These are phyloP conservation scores for Suillus cothurnatus DNA, from an alignment of 768 basidiomycete genomes.

Conservation along the genomic window DNA sequence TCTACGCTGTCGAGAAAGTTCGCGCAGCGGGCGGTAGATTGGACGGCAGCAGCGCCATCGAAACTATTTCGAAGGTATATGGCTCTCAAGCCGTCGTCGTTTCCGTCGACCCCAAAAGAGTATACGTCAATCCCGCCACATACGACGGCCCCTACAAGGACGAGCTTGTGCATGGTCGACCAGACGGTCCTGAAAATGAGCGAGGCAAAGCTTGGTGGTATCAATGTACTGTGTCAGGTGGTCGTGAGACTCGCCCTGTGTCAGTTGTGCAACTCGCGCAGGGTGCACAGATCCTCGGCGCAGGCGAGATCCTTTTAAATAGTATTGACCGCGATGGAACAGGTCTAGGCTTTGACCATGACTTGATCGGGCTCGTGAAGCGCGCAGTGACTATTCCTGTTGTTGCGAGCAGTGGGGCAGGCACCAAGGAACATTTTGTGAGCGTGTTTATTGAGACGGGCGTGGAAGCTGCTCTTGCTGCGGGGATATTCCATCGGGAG, in stretches of 20 bases:
- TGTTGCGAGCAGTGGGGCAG: constrained; percentile 94
- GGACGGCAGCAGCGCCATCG: constrained; percentile 85
- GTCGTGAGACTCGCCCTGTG: constrained; percentile 78
- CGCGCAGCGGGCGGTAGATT: constrained; percentile 49
- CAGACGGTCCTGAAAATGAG: constrained; percentile 53
- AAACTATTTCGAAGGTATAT: constrained; percentile 87
- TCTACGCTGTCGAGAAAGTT: constrained; percentile 88
- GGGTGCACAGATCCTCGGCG: constrained; percentile 89
- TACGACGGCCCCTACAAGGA: constrained; percentile 71
- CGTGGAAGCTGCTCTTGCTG: constrained; percentile 92
- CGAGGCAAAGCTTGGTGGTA: constrained; percentile 94
- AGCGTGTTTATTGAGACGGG: constrained; percentile 79
- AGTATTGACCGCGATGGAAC: constrained; percentile 97
- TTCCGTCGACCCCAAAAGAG: constrained; percentile 90
- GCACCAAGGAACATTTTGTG: constrained; percentile 79
- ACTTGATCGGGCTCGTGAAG: constrained; percentile 77
- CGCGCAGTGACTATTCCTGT: constrained; percentile 84
- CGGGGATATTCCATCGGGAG: constrained; percentile 93
- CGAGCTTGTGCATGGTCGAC: constrained; percentile 56
- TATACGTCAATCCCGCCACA: constrained; percentile 65
- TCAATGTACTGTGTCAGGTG: constrained; percentile 95
- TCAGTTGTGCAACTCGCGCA: constrained; percentile 90
- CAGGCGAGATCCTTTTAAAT: constrained; percentile 94
- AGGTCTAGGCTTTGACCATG: constrained; percentile 88
- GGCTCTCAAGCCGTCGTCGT: constrained; percentile 98